Base-by-base conservation (phyloP, 257 asterid genomes). In the Solanum sparsipilum region DNA sequence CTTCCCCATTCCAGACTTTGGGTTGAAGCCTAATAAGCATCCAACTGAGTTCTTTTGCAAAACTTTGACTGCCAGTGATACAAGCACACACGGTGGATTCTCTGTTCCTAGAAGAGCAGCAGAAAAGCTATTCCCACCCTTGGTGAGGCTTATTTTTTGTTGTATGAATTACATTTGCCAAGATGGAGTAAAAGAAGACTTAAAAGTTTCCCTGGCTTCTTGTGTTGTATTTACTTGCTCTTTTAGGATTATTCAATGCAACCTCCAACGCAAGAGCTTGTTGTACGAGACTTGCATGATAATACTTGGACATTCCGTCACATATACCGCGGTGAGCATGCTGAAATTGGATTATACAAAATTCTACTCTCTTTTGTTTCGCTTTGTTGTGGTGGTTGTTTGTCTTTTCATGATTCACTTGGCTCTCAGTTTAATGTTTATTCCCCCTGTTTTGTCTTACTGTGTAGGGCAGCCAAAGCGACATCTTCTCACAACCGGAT, bases 21-120 rank as follows among this genome's bases (percentile, higher is more conserved):
- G 98, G 70, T 83, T 93, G 48, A 97, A 92, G 90, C 90, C 96
- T 34, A 92, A 96, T 56, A 95, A 92, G 89, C 98, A 97, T 90
- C 99, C 99, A 16, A 91, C 96, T 6, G 99, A 97, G 41, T 96
- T 96, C 92, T 97, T 97, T 91, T 97, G 99, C 93, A 97, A 97
- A 91, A 97, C 98, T 15, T 89, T 97, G 91, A 97, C 99, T 6
- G 98, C 98, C 41, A 96, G 99, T 88, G 99, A 96, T 88, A 96
- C 99, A 20, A 96, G 99, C 93, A 97, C 98, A 9, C 99, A 97
- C 41, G 99, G 99, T 34, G 99, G 99, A 48, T 97, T 97, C 90
- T 97, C 99, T 6, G 99, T 97, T 79, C 99, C 99, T 41, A 93
- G 98, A 27, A 91, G 98, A 87, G 98, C 99, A 73, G 99, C 99